Percentiles rank a stretch among this genome's conserved stretches.
These are phyloP conservation scores for Chernovozyma sophiae-reginae DNA, from an alignment of 1,139 yeast genomes.

Conservation along the genomic window DNA sequence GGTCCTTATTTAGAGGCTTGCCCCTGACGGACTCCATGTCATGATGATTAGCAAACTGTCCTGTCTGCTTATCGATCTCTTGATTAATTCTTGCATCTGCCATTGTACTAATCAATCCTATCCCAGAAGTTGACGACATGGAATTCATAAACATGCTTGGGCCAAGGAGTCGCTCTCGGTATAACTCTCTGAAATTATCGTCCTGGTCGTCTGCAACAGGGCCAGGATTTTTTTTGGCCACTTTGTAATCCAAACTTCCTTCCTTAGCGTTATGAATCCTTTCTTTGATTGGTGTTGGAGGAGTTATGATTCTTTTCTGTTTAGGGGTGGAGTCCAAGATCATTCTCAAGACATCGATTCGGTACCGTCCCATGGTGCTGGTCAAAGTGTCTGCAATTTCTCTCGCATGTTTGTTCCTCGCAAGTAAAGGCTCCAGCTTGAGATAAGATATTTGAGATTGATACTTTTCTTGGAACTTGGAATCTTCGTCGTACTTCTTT, in stretches of 20 bases:
- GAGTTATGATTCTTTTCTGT: conserved; percentile 20
- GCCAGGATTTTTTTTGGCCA: conserved; percentile 32
- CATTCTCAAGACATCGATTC: conserved; percentile 60
- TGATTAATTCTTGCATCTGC: conserved; percentile 78
- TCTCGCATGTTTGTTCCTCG: conserved; percentile 42
- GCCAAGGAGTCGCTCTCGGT: conserved; percentile 60
- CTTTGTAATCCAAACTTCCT: conserved; percentile 57
- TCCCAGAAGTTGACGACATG: conserved; percentile 34
- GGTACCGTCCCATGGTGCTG: conserved; percentile 54
- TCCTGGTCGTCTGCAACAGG: conserved; percentile 23
- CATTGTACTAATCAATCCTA: conserved; percentile 51
- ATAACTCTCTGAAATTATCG: conserved; percentile 57
- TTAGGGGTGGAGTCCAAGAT: conserved; percentile 53
- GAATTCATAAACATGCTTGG: conserved; percentile 46
- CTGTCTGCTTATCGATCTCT: conserved; percentile 54
- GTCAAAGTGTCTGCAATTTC: conserved; percentile 45
- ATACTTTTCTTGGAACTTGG: conserved; percentile 13
- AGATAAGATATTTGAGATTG: conserved; percentile 21
- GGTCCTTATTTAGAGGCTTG: conserved; percentile 49
- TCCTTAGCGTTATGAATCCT: conserved; percentile 60
- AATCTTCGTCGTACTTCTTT: conserved; percentile 11
- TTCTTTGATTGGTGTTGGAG: conserved; percentile 18
- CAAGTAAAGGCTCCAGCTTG: conserved; percentile 27
- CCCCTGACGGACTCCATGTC: conserved; percentile 56
- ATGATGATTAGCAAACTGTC: conserved; percentile 52